Conservation (phyloP, 176 grass and related monocot species). For the Carex pumila region DNA sequence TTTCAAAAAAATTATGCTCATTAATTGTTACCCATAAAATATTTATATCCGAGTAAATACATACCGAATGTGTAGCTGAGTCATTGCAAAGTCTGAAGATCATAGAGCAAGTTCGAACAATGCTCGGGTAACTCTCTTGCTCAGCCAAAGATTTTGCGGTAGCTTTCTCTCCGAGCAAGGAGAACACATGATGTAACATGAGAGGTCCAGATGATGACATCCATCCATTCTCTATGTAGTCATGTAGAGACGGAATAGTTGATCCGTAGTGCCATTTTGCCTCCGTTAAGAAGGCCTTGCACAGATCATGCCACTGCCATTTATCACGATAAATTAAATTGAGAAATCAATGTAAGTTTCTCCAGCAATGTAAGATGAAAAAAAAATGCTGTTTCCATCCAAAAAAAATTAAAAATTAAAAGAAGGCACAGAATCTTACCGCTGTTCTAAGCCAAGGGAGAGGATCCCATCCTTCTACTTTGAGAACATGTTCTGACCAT, state of each 20-base stretch:
- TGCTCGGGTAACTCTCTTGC: conserved; percentile 16
- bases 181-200: conserved; percentile 13
- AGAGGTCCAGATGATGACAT: conserved; percentile 15
- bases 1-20: too few relatives aligned
- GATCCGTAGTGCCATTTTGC: conserved; percentile 43
- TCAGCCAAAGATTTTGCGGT: not conserved
- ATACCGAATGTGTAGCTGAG: conserved; percentile 28
- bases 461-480: conserved; percentile 3
- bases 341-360: not conserved
- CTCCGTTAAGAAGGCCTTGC: conserved; percentile 23
- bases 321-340: not conserved
- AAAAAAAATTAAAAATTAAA: not conserved
- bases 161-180: not conserved
- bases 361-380: not conserved
- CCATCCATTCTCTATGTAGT: conserved; percentile 40
- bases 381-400: not conserved
- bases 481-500: not conserved
- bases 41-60: not conserved
- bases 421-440: not conserved
- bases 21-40: too few relatives aligned
- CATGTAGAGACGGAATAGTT: conserved; percentile 8
- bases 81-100: conserved; percentile 35
- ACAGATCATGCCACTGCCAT: conserved; percentile 34
- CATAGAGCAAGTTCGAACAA: conserved; percentile 16
- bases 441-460: conserved; percentile 20